Evolutionary conservation across 2,329 filamentous ascomycete genomes (phyloP).

Genomic region (Dactylellina drechsleri): DNA sequence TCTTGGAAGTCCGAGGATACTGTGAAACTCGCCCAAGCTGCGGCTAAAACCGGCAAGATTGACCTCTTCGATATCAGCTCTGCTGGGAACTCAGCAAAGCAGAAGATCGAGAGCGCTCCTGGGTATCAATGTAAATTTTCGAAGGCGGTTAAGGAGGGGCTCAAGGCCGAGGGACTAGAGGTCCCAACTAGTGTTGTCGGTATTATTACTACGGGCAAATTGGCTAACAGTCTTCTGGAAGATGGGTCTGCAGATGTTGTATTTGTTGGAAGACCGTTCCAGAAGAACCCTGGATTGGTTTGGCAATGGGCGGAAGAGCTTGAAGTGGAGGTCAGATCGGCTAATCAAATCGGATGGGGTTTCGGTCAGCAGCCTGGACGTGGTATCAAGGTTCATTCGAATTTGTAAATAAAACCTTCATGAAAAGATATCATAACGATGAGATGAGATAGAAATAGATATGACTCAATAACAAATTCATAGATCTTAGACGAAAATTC

Average conservation of each 20-base stretch:
- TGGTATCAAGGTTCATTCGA: slow-evolving; percentile 37
- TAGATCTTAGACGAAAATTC: too few relatives aligned
- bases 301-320: slow-evolving; percentile 69
- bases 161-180: slow-evolving; percentile 56
- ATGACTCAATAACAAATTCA: too few relatives aligned
- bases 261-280: slow-evolving; percentile 68
- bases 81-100: slow-evolving; percentile 65
- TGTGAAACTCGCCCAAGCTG: slow-evolving; percentile 71
- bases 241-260: slow-evolving; percentile 66
- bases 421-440: too few relatives aligned
- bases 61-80: slow-evolving; percentile 86
- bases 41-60: slow-evolving; percentile 75
- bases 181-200: slow-evolving; percentile 56
- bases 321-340: slow-evolving; percentile 64
- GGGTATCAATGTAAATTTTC: slow-evolving; percentile 59
- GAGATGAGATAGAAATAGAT: too few relatives aligned
- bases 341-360: slow-evolving; percentile 69
- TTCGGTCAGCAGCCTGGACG: slow-evolving; percentile 61
- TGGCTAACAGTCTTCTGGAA: slow-evolving; percentile 66
- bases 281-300: slow-evolving; percentile 70
- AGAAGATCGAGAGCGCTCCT: slow-evolving; percentile 53
- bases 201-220: slow-evolving; percentile 17
- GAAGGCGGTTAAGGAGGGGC: slow-evolving; percentile 57
- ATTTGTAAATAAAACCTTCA: neutral
- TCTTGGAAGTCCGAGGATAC: slow-evolving; percentile 74